These are phyloP conservation scores for Pythium phragmitis DNA, from an alignment of 352 stramenopile genomes.

Conservation along the genomic window DNA sequence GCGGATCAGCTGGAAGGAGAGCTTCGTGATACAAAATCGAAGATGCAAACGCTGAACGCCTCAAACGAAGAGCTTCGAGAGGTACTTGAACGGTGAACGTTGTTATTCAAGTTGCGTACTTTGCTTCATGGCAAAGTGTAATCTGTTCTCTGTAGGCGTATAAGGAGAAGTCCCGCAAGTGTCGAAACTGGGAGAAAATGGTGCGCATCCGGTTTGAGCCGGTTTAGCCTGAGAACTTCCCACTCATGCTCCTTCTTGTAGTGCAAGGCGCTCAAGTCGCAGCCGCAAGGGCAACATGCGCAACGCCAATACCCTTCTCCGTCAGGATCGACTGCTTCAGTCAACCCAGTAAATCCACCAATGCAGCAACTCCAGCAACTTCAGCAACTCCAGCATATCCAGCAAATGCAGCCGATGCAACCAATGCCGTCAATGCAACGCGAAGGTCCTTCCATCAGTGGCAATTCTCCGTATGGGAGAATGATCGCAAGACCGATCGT, in stretches of 20 bases:
- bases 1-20: slow-evolving; percentile 84
- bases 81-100: slow-evolving; percentile 26
- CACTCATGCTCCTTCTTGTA: slow-evolving; percentile 21
- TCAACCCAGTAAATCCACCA: slow-evolving; percentile 22
- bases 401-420: too few relatives aligned
- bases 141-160: slow-evolving; percentile 49
- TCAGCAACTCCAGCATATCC: too few relatives aligned
- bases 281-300: slow-evolving; percentile 28
- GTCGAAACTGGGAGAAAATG: slow-evolving; percentile 89
- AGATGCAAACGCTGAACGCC: slow-evolving; percentile 62
- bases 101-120: background rate
- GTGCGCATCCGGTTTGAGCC: slow-evolving; percentile 20
- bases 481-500: slow-evolving; percentile 40
- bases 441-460: slow-evolving; percentile 33
- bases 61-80: slow-evolving; percentile 84
- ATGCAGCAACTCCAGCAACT: background rate
- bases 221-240: background rate
- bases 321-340: slow-evolving; percentile 44
- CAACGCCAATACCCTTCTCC: slow-evolving; percentile 60
- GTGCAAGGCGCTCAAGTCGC: slow-evolving; percentile 73
- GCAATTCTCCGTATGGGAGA: slow-evolving; percentile 48
- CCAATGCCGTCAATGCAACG: slow-evolving; percentile 14
- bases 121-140: background rate
- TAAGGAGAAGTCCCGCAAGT: slow-evolving; percentile 86
- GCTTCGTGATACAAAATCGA: slow-evolving; percentile 75